These are phyloP conservation scores for Candolleomyces eurysporus DNA, from an alignment of 768 basidiomycete species.

Conservation along the genomic window DNA sequence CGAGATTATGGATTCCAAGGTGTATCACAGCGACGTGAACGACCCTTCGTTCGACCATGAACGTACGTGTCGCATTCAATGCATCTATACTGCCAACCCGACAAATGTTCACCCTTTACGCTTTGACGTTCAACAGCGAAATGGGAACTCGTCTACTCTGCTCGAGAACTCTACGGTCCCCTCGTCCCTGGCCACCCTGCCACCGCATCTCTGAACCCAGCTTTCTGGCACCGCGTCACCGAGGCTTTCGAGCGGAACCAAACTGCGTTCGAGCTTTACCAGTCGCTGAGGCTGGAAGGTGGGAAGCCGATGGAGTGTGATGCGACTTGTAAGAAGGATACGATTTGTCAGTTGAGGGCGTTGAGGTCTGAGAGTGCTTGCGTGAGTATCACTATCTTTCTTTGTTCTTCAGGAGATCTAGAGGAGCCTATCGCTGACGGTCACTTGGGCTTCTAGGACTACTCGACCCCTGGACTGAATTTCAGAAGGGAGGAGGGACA, in stretches of 20 bases:
- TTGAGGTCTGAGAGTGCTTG: constrained; percentile 30
- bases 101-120: too few species aligned
- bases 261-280: constrained; percentile 44
- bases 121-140: constrained; percentile 26
- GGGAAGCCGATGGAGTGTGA: constrained; percentile 31
- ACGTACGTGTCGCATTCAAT: constrained; percentile 27
- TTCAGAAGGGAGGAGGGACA: too few species aligned
- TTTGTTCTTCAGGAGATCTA: too few species aligned
- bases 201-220: constrained; percentile 39
- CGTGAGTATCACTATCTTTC: too few species aligned
- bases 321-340: constrained; percentile 35
- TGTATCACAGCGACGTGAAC: constrained; percentile 42
- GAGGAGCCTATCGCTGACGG: too few species aligned
- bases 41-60: constrained; percentile 43
- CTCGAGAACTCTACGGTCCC: constrained; percentile 49
- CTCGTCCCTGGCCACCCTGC: constrained; percentile 35
- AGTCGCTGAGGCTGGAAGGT: constrained; percentile 41
- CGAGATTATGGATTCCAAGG: constrained; percentile 58
- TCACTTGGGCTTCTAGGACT: too few species aligned
- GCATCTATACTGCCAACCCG: too few species aligned
- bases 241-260: constrained; percentile 50
- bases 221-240: constrained; percentile 63
- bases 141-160: constrained; percentile 59
- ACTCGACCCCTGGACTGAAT: too few species aligned
- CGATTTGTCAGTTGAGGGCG: constrained; percentile 44